Evolutionary conservation across 2,329 filamentous ascomycete species (phyloP), one percentile per base, ranked within the genome.

Genomic region (Alternaria sp.): DNA sequence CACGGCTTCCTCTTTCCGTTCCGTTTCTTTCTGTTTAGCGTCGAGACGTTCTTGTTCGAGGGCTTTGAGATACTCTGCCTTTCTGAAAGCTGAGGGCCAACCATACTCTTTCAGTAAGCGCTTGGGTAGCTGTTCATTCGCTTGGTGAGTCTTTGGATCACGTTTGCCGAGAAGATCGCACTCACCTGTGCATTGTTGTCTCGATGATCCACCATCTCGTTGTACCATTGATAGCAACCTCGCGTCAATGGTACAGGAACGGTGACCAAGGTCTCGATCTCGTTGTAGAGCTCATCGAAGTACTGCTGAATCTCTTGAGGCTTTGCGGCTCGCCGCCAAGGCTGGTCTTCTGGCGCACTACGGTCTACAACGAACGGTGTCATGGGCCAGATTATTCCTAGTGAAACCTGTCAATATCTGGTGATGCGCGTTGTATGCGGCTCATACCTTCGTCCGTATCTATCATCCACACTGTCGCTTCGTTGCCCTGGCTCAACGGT

Each of bases 391-490:
- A 41, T 41, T 41, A 41, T 41, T 1, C 37, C 37, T 41, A 41
- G 37, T 18, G 37, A 41, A 41, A 41, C 9, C 37, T 41, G 37
- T 41, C 37, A 41, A 41, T 41, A 41, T 41, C 37, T 9, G 37
- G 9, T 41, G 37, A 41, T 41, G n/a, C 37, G 18, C 37, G 37
- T 41, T 18, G 37, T 41, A 43, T 26, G 46, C 47, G 26, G 18
- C 43, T 33, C 51, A 55, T 55, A 60, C 58, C 51, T 55, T 55
- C 21, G 43, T 28, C 43, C 47, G 58, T 61, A 25, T 61, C 53
- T 6, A 63, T 23, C 28, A 58, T 56, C 55, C 55, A 58, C 47
- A 43, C 37, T 51, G 49, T 63, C 23, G 49, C 60, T 45, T 63
- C 23, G 30, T 23, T 44, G 30, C 49, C 55, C 25, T 56, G 60